Conservation (phyloP, 179 eudicot genomes). For the Pouteria campechiana region DNA sequence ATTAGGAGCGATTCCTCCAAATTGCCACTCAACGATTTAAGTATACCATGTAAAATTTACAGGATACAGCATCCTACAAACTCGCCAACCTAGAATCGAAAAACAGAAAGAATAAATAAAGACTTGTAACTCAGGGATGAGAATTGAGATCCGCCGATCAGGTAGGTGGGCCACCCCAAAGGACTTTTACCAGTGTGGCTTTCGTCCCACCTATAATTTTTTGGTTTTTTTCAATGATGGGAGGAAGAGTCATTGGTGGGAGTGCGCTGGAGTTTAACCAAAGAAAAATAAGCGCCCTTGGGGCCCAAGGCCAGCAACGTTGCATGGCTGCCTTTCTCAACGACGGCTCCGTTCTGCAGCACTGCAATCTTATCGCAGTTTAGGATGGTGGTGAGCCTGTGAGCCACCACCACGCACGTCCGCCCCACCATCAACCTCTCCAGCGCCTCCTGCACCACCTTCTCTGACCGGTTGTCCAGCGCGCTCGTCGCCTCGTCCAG, state of each 20-base stretch:
- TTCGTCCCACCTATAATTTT: too few species aligned
- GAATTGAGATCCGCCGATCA: too few species aligned
- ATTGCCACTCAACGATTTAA: too few species aligned
- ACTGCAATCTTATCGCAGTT: constrained; percentile 35
- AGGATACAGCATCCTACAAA: too few species aligned
- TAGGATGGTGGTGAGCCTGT: constrained; percentile 39
- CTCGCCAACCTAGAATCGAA: too few species aligned
- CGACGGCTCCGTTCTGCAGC: constrained; percentile 30
- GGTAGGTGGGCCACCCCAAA: too few species aligned
- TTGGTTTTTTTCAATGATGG: too few species aligned
- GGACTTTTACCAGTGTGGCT: too few species aligned
- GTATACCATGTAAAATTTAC: too few species aligned
- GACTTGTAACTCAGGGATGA: too few species aligned
- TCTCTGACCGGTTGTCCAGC: constrained; percentile 68
- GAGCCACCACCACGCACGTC: constrained; percentile 58
- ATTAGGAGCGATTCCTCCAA: too few species aligned
- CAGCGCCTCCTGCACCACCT: constrained; percentile 68
- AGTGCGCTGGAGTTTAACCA: constrained; percentile 27
- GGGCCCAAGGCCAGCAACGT: constrained; percentile 30
- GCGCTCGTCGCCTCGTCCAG: constrained; percentile 85
- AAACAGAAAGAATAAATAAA: too few species aligned
- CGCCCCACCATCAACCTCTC: constrained; percentile 73
- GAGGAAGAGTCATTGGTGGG: constrained; percentile 1
- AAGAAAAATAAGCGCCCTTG: constrained; percentile 27
- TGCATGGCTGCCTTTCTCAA: constrained; percentile 33